Conservation (phyloP, 2,329 filamentous ascomycete genomes). For the Didymella lethalis region DNA sequence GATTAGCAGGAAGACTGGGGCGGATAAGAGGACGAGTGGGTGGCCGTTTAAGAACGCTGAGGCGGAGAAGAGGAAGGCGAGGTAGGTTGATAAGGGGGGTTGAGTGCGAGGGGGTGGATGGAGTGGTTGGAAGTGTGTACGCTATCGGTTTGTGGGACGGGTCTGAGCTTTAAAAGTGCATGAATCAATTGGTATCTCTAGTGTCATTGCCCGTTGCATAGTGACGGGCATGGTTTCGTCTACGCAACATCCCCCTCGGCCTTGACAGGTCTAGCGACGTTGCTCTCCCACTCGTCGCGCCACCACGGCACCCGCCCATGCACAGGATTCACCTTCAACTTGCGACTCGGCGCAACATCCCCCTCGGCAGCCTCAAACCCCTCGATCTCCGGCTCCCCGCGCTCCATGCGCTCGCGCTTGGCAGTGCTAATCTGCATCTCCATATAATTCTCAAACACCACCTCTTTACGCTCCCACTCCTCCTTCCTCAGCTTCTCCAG, state of each 20-base stretch:
- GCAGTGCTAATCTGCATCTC: conserved; percentile 68
- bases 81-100: conserved; percentile 21
- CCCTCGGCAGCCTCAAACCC: conserved; percentile 41
- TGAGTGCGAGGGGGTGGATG: not conserved
- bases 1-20: conserved; percentile 69
- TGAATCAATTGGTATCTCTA: not conserved
- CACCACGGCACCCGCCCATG: conserved; percentile 46
- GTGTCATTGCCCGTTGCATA: not conserved
- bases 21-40: conserved; percentile 70
- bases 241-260: conserved; percentile 1
- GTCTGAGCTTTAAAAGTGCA: not conserved
- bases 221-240: not conserved
- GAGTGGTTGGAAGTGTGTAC: not conserved
- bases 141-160: not conserved
- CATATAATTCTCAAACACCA: conserved; percentile 76
- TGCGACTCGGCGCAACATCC: conserved; percentile 48
- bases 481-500: conserved; percentile 72
- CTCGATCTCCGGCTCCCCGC: conserved; percentile 40
- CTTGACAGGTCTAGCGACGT: conserved; percentile 6
- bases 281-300: conserved; percentile 38
- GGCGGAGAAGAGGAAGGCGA: conserved; percentile 60
- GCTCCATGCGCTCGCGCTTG: conserved; percentile 44
- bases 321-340: conserved; percentile 36
- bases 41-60: conserved; percentile 71
- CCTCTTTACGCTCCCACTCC: conserved; percentile 83